Evolutionary conservation across 768 basidiomycete genomes (phyloP).

Genomic region (Hygrophorus russula): DNA sequence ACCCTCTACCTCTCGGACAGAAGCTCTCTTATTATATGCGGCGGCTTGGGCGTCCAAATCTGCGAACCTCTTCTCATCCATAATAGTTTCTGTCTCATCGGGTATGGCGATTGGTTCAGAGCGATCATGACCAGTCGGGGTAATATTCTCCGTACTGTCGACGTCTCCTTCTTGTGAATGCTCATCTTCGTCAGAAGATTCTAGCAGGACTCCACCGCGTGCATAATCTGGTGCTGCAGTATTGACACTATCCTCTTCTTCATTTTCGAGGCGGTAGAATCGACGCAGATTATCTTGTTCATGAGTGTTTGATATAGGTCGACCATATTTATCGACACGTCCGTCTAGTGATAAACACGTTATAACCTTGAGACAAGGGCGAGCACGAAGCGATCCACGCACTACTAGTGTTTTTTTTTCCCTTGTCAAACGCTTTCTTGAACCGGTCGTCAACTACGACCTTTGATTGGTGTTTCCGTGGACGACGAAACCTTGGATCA

Average conservation of each 20-base stretch:
- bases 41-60: slow-evolving; percentile 68
- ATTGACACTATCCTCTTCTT: slow-evolving; percentile 22
- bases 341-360: slow-evolving; percentile 20
- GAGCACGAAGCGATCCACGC: slow-evolving; percentile 10
- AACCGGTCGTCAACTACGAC: slow-evolving; percentile 90
- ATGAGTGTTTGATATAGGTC: slow-evolving; percentile 52
- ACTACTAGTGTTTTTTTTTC: slow-evolving; percentile 28
- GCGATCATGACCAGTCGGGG: slow-evolving; percentile 38
- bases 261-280: slow-evolving; percentile 66
- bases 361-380: slow-evolving; percentile 1
- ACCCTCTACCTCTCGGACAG: slow-evolving; percentile 22
- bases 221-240: slow-evolving; percentile 64
- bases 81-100: slow-evolving; percentile 52
- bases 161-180: slow-evolving; percentile 24
- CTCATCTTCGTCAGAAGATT: slow-evolving; percentile 78
- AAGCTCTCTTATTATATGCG: slow-evolving; percentile 41
- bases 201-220: slow-evolving; percentile 77
- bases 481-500: slow-evolving; percentile 87
- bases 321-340: slow-evolving; percentile 86
- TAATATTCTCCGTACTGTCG: slow-evolving; percentile 34
- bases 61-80: slow-evolving; percentile 67
- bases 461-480: slow-evolving; percentile 70
- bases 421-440: slow-evolving; percentile 57
- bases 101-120: slow-evolving; percentile 30
- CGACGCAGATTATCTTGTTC: slow-evolving; percentile 67